These are phyloP conservation scores for Zopfochytrium polystomum DNA, from an alignment of 371 early-diverging fungal genomes.

Conservation along the genomic window DNA sequence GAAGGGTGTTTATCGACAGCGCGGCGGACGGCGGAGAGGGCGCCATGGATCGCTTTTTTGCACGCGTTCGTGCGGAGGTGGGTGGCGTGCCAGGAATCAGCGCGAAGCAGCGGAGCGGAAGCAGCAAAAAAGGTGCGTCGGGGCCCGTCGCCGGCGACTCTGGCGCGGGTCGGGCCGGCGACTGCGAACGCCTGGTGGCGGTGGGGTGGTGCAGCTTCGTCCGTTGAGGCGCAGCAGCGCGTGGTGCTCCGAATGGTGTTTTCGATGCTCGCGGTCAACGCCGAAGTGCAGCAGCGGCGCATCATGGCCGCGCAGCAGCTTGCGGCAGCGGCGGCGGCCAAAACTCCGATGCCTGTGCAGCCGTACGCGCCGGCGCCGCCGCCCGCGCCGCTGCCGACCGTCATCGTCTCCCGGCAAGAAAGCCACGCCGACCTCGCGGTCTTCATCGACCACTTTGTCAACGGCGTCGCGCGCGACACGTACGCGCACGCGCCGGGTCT, in stretches of 20 bases:
- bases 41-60: constrained; percentile 72
- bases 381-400: neutral
- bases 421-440: neutral
- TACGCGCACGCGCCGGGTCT: too few species aligned
- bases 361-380: neutral
- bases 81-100: neutral
- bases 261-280: neutral
- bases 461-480: too few species aligned
- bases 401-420: neutral
- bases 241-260: neutral
- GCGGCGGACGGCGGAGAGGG: constrained; percentile 62
- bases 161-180: neutral
- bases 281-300: neutral
- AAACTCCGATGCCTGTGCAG: too few species aligned
- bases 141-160: neutral
- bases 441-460: neutral
- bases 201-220: neutral
- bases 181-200: neutral
- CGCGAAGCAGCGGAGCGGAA: neutral
- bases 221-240: neutral
- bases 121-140: too few species aligned
- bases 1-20: constrained; percentile 59
- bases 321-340: too few species aligned
- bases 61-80: constrained; percentile 75
- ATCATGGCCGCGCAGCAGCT: too few species aligned